Base-by-base conservation (phyloP, 305 asterid genomes). In the Fraxinus angustifolia region DNA sequence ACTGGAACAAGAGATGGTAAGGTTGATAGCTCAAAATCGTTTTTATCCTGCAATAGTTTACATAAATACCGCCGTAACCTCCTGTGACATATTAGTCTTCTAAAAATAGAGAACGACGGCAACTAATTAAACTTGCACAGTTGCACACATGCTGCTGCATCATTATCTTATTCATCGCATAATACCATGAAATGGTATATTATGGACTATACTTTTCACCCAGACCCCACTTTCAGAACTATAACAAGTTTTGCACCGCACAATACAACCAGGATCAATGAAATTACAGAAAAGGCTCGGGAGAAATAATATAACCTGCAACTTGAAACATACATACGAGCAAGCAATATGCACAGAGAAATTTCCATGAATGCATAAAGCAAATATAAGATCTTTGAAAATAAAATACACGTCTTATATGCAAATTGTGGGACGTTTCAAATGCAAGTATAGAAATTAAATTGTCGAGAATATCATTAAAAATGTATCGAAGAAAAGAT, bases 1-100 rank as follows among this genome's bases (percentile, higher is more conserved):
- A 96, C 99, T 83, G 99, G 98, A 87, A 93, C 93, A 83, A 96
- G 98, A 82, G 98, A 97, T 80, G 99, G 99, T n/a, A 96, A 89
- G 82, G 98, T 96, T 67, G 98, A 93, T 78, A 90, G 87, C 88
- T 91, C 99, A 89, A 96, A 96, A 89, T 96, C 99, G 84, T 82
- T 90, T 93, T 91, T 96, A 84, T 96, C 98, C 99, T 96, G 91
- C 87, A 88, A 82, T 71, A 88, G 80, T 83, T 81, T 60, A 73
- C 74, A 75, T 50, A 76, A 60, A 79, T 75, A 58, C 72, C 71
- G 75, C 75, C 73, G 45, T 35, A 21, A 81, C 79, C 83, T 78
- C 45, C 77, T 77, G 67, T 73, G 48, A 67, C 74, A 80, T 73
- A 30, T 73, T 76, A 73, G 8, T 50, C 80, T 38, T 76, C 67